These are phyloP conservation scores for Gonapodya prolifera DNA, from an alignment of 192 early-diverging fungal species.

Conservation along the genomic window DNA sequence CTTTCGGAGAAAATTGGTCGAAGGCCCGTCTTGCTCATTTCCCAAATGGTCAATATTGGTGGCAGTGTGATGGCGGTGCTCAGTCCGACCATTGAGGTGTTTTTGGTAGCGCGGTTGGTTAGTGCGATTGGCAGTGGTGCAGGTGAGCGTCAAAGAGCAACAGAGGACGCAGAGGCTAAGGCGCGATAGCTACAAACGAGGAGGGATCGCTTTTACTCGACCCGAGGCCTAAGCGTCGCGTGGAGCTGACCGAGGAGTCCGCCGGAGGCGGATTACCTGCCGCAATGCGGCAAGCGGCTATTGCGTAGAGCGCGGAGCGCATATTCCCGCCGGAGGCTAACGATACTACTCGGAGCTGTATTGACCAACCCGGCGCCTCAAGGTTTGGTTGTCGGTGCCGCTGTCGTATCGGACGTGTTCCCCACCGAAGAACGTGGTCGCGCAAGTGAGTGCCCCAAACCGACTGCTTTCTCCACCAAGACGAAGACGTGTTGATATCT, in stretches of 20 bases:
- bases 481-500: background rate
- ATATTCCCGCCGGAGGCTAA: too few relatives aligned
- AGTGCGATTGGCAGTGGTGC: background rate
- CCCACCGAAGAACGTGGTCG: background rate
- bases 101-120: background rate
- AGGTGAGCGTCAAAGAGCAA: too few relatives aligned
- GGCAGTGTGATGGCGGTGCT: background rate
- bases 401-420: slow-evolving; percentile 2
- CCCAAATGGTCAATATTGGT: background rate
- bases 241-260: too few relatives aligned
- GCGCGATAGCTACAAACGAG: too few relatives aligned
- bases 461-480: background rate
- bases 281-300: too few relatives aligned
- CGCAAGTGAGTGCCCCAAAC: background rate
- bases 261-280: too few relatives aligned
- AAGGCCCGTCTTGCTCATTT: background rate
- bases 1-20: background rate
- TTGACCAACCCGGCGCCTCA: too few relatives aligned
- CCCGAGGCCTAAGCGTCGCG: too few relatives aligned
- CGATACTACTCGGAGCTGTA: too few relatives aligned
- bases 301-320: too few relatives aligned
- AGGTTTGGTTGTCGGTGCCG: background rate
- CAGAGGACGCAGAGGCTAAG: too few relatives aligned
- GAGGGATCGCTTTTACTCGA: too few relatives aligned
- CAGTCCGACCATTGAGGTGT: background rate